Conservation (phyloP, 108 stramenopile genomes). For the Nitzschia inconspicua region DNA sequence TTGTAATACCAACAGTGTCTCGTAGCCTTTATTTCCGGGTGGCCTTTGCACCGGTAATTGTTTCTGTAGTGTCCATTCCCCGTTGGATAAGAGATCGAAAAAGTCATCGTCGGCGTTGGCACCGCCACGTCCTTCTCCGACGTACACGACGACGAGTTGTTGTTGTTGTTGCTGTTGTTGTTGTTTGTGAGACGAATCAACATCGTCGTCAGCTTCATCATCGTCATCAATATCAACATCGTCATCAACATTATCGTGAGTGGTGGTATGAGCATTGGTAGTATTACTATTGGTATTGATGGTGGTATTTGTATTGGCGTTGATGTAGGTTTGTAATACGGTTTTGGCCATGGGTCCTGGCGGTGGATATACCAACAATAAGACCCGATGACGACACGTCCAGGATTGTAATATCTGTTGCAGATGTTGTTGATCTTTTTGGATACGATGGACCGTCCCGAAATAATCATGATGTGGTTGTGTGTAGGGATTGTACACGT, state of each 20-base stretch:
- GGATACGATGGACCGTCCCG: conserved; percentile 55
- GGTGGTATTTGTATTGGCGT: conserved; percentile 56
- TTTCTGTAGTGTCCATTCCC: conserved; percentile 57
- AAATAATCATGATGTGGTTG: conserved; percentile 69
- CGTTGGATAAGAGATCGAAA: conserved; percentile 55
- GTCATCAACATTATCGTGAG: too few relatives aligned
- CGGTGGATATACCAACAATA: conserved; percentile 79
- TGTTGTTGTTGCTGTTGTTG: too few relatives aligned
- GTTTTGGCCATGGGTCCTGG: conserved; percentile 71
- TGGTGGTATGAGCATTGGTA: not conserved
- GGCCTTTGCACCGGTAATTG: conserved; percentile 47
- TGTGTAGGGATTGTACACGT: conserved; percentile 69
- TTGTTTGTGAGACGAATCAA: too few relatives aligned
- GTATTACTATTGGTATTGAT: too few relatives aligned
- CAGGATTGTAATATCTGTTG: conserved; percentile 41
- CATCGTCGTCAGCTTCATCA: too few relatives aligned
- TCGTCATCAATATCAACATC: too few relatives aligned
- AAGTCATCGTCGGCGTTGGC: conserved; percentile 68
- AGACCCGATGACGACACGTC: conserved; percentile 60
- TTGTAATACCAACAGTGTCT: conserved; percentile 69
- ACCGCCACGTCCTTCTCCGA: conserved; percentile 81
- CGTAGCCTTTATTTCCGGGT: conserved; percentile 79
- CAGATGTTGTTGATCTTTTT: too few relatives aligned
- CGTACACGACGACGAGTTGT: conserved; percentile 48
- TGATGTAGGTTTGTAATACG: conserved; percentile 50